Conservation (phyloP, 139 green algal species). For the Desmodesmus armatus region DNA sequence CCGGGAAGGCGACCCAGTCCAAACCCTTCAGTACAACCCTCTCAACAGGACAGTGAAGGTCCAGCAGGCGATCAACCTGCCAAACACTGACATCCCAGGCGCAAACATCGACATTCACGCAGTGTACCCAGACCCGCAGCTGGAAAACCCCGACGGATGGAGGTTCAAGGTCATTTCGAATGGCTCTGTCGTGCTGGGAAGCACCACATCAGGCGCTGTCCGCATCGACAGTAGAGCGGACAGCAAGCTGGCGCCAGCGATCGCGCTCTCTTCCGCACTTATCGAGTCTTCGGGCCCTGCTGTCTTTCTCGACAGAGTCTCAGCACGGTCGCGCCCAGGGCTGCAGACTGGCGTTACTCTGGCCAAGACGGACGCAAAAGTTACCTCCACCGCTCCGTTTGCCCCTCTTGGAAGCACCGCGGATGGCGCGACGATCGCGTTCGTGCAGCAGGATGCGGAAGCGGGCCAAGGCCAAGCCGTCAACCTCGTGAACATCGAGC, state of each 20-base stretch:
- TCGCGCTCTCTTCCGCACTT: neutral
- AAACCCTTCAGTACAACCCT: too few species aligned
- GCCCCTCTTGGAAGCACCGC: neutral
- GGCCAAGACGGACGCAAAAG: neutral
- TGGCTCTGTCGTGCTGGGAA: neutral
- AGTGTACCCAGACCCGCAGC: neutral
- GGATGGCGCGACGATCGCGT: neutral
- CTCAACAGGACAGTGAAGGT: too few species aligned
- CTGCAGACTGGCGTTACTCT: conserved; percentile 19
- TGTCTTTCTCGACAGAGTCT: neutral
- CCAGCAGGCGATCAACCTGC: too few species aligned
- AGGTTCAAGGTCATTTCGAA: conserved; percentile 19
- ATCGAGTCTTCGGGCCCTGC: neutral
- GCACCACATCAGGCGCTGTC: neutral
- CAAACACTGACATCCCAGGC: too few species aligned
- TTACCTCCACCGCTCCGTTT: neutral
- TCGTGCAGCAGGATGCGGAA: neutral
- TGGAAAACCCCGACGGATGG: conserved; percentile 16
- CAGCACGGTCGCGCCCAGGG: neutral
- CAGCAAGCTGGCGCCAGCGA: conserved; percentile 21
- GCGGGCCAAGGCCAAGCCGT: conserved; percentile 1
- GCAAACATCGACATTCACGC: too few species aligned
- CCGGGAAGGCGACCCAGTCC: too few species aligned
- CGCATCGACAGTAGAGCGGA: neutral
- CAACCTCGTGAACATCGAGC: conserved; percentile 16